Percentiles rank a stretch among this genome's conserved stretches.
phyloP scores from a whole-genome alignment of 257 asterid species.

The Capsicum rhomboideum region DNA sequence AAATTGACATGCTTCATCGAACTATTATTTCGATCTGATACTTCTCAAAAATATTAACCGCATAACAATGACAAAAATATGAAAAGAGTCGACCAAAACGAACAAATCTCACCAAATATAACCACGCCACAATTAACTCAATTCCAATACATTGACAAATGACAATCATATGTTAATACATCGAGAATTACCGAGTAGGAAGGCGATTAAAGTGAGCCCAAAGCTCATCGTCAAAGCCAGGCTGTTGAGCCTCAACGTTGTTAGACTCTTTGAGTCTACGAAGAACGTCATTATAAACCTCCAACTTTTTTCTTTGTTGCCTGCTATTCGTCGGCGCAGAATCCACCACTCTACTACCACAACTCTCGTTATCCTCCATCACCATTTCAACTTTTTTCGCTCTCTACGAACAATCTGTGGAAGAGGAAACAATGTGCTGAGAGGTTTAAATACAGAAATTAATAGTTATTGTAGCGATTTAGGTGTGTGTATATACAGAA shows the following conservation, averaged over 20 bases:
- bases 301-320: slow-evolving; percentile 53
- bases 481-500: not conserved
- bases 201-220: slow-evolving; percentile 95
- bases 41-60: not conserved
- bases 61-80: not conserved
- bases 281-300: slow-evolving; percentile 88
- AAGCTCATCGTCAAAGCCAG: slow-evolving; percentile 73
- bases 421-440: not conserved
- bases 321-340: slow-evolving; percentile 28
- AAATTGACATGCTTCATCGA: not conserved
- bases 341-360: slow-evolving; percentile 26
- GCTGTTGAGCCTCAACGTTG: slow-evolving; percentile 66
- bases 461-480: not conserved
- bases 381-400: slow-evolving; percentile 36
- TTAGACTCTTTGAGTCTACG: slow-evolving; percentile 63
- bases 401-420: not conserved
- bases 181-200: slow-evolving; percentile 53
- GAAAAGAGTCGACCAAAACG: not conserved
- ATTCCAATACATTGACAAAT: not conserved
- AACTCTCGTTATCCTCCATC: slow-evolving; percentile 82
- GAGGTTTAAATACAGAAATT: not conserved
- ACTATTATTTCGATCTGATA: not conserved
- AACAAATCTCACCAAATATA: not conserved
- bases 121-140: not conserved
- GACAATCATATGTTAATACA: too few species aligned